Evolutionary conservation across 441 rosid genomes (phyloP), one percentile per base, ranked within the genome.

Genomic region (Heliophila coronopifolia): DNA sequence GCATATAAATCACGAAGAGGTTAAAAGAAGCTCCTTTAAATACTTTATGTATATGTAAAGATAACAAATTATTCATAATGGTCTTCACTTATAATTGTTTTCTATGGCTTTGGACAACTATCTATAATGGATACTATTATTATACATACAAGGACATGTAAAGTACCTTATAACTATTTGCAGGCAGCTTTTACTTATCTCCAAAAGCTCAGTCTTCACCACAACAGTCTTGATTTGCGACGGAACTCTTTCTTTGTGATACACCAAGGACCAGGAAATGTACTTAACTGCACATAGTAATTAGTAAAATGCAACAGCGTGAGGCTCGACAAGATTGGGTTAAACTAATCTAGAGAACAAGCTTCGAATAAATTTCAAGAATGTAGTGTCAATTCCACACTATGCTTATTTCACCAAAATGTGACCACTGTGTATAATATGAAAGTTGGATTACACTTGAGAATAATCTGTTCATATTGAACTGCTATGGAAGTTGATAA

Each of bases 231-330:
- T 7, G 85, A 64, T 66, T 73, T 86, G 43, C 66, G 73, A 18
- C 78, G 78, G 56, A 80, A 81, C 48, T 69, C 79, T 74, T 78
- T 81, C 80, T 67, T 83, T 35, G 75, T 83, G 65, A 75, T 34
- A 64, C 95, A 81, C 95, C 97, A 86, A 8, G 75, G 37, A 31
- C 68, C 80, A 9, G 83, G 85, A 61, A 90, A 90, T 15, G 78
- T 75, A 73, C 97, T 90, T 63, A 84, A 66, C 94, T 86, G 77
- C 63, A 42, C 32, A 41, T 24, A 52, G 19, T 19, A n/a, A 48
- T 48, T 26, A 55, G 10, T 13, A 37, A 58, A 35, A 20, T 2
- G 20, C 37, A 48, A 14, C 6, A 38, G 3, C 3, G 14, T 19
- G 14, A 64, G 53, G 28, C 36, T 23, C 7, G 13, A 12, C 10